Base-by-base conservation (phyloP, 352 stramenopile genomes). In the Phytophthora sp. region DNA sequence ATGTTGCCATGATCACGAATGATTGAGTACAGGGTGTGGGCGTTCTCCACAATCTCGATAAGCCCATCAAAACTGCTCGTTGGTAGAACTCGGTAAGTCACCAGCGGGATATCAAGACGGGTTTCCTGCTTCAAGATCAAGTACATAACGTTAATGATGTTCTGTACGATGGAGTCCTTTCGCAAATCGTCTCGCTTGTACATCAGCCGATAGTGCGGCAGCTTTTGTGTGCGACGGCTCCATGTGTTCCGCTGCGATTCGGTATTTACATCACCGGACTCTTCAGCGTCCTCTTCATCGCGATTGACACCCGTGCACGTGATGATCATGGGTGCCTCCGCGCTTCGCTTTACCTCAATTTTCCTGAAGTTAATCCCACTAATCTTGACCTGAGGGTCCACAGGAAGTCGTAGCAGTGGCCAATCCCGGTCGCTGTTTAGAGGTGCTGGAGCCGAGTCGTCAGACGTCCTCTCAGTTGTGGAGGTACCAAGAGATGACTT, bases 91-190 rank as follows among this genome's bases (percentile, higher is more conserved):
- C 87, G 87, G 67, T 95, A 95, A 12, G 87, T 95, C 43, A 94
- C 84, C 5, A 95, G 57, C 11, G 84, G 84, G 52, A 92, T 92
- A 52, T 94, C 84, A 10, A 92, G 61, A 3, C 77, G 76, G 3
- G 85, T 94, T 63, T 95, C 87, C 37, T 91, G 74, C 66, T 95
- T 92, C 39, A 95, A 69, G 54, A 95, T 93, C 46, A 87, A 48
- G 62, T 95, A 94, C 87, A 95, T 95, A 56, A 95, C 82, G 64
- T 92, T 92, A 66, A 95, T 95, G 55, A 94, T 94, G 66, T 94
- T 95, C 60, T 94, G 87, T 46, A 95, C 84, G 27, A 91, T 88
- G 3, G 83, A 76, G 58, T 95, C 87, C 60, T 94, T 95, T 11
- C 87, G 83, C 5, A 95, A 52, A 62, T 95, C 87, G 42, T 95